Evolutionary conservation across 1,284 basidiomycete genomes (phyloP).

Genomic region (Grifola frondosa): DNA sequence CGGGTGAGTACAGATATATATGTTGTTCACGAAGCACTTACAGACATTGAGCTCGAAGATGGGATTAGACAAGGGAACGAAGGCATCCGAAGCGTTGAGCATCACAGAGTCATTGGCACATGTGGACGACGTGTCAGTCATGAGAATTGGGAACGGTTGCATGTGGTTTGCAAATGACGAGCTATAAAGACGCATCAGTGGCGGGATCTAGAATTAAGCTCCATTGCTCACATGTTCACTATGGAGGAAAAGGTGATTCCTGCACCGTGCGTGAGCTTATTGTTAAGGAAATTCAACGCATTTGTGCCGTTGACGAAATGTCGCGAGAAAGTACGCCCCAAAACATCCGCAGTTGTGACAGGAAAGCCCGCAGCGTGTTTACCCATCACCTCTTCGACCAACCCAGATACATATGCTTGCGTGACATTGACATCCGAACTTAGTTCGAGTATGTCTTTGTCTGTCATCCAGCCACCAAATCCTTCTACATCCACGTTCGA

Average conservation of each 20-base stretch:
- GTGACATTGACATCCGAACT: slow-evolving; percentile 4
- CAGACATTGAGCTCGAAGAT: slow-evolving; percentile 42
- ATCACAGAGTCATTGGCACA: slow-evolving; percentile 6
- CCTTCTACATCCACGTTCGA: background rate
- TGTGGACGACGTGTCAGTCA: slow-evolving; percentile 14
- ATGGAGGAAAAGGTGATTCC: slow-evolving; percentile 21
- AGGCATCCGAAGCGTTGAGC: background rate
- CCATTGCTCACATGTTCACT: slow-evolving; percentile 13
- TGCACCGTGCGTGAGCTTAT: slow-evolving; percentile 20
- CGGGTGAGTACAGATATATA: background rate
- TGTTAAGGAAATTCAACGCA: slow-evolving; percentile 11
- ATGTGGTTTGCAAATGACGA: slow-evolving; percentile 12
- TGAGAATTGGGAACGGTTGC: slow-evolving; percentile 23
- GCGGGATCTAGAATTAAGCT: background rate
- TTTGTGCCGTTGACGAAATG: slow-evolving; percentile 22
- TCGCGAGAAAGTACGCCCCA: slow-evolving; percentile 17
- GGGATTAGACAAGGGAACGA: slow-evolving; percentile 35
- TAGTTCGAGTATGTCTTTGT: slow-evolving; percentile 10
- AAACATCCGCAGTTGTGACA: slow-evolving; percentile 20
- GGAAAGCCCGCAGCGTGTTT: slow-evolving; percentile 18
- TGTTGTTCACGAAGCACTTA: slow-evolving; percentile 21
- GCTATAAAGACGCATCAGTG: slow-evolving; percentile 5
- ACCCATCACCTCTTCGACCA: slow-evolving; percentile 18
- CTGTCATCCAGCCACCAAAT: slow-evolving; percentile 7
- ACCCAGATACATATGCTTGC: slow-evolving; percentile 6